phyloP scores from a whole-genome alignment of 331 rosid genomes.

The Cydonia oblonga region DNA sequence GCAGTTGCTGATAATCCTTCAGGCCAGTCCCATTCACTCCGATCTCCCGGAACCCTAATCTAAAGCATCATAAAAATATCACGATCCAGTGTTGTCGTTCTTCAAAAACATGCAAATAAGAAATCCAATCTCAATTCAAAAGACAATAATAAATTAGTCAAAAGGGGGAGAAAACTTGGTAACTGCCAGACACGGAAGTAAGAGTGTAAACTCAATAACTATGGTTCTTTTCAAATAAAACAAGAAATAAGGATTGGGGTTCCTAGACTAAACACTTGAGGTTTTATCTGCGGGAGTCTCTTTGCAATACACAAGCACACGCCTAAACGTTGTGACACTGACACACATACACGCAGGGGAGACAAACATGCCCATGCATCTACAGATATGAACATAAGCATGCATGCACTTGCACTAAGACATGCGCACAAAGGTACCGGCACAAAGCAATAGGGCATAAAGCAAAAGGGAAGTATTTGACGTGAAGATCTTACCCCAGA shows the following conservation, averaged over 20 bases:
- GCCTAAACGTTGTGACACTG: background rate
- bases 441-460: background rate
- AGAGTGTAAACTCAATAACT: background rate
- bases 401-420: background rate
- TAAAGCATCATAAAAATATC: constrained; percentile 75
- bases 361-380: background rate
- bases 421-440: background rate
- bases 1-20: constrained; percentile 48
- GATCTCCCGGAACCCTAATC: constrained; percentile 70
- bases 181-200: background rate
- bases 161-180: background rate
- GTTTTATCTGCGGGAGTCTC: background rate
- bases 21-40: constrained; percentile 74
- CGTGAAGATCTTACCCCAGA: constrained; percentile 40
- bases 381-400: background rate
- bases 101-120: constrained; percentile 55
- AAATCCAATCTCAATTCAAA: constrained; percentile 45
- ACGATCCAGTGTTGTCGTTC: constrained; percentile 62
- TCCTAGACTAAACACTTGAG: background rate
- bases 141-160: constrained; percentile 15
- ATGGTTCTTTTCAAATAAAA: background rate
- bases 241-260: background rate
- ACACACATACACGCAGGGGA: background rate
- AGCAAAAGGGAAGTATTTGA: constrained; percentile 1
- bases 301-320: background rate